phyloP scores from a whole-genome alignment of 2,329 filamentous ascomycete genomes.

The Trichophyton rubrum region DNA sequence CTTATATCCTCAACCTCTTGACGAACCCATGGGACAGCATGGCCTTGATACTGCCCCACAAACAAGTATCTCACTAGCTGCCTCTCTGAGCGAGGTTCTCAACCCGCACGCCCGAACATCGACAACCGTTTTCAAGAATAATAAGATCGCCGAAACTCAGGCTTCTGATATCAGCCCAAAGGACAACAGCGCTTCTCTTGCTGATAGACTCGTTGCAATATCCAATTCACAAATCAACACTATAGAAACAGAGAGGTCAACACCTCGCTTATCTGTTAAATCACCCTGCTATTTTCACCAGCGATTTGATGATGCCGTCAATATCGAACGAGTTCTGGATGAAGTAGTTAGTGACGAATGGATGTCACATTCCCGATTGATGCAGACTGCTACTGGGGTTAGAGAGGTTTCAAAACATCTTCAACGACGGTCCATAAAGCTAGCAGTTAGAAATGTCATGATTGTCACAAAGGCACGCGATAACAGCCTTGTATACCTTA shows the following conservation, averaged over 20 bases:
- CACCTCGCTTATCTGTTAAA: conserved; percentile 53
- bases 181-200: conserved; percentile 19
- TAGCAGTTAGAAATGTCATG: conserved; percentile 89
- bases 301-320: conserved; percentile 88
- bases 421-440: conserved; percentile 79
- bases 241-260: conserved; percentile 32
- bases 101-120: conserved; percentile 2
- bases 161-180: neutral
- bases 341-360: conserved; percentile 80
- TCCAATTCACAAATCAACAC: conserved; percentile 37
- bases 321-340: conserved; percentile 87
- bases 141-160: conserved; percentile 6
- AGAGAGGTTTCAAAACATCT: conserved; percentile 93
- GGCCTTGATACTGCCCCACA: neutral
- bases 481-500: conserved; percentile 81
- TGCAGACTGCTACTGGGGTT: conserved; percentile 90
- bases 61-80: conserved; percentile 43
- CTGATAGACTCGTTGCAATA: conserved; percentile 52
- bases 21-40: neutral
- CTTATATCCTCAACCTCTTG: neutral
- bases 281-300: conserved; percentile 98
- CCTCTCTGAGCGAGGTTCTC: conserved; percentile 32
- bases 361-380: conserved; percentile 84
- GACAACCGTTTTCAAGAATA: conserved; percentile 3
- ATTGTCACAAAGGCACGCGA: conserved; percentile 97